Conservation (phyloP, 768 basidiomycete species). For the Tulasnella sp. region DNA sequence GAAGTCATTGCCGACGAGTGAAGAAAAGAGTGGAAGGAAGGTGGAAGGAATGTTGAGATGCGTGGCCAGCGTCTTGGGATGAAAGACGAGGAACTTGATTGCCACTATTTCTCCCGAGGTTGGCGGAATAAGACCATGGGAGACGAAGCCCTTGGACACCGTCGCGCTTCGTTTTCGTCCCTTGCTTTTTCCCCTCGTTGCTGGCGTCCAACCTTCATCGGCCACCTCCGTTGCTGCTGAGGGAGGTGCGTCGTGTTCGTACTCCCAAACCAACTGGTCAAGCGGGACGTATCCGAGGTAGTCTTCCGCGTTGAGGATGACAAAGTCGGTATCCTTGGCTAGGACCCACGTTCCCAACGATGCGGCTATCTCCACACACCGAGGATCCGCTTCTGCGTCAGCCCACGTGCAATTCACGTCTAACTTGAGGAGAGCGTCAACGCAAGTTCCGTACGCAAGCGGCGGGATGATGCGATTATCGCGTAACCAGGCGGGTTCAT, state of each 20-base stretch:
- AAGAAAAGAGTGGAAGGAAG: conserved; percentile 67
- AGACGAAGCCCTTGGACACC: not conserved
- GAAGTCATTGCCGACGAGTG: conserved; percentile 76
- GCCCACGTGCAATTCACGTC: conserved; percentile 39
- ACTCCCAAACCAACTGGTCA: conserved; percentile 64
- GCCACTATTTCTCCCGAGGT: conserved; percentile 29
- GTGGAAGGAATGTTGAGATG: conserved; percentile 61
- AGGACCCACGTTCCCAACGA: conserved; percentile 64
- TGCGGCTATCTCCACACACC: conserved; percentile 65
- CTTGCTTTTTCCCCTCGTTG: conserved; percentile 24
- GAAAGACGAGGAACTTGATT: conserved; percentile 52
- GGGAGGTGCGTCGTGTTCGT: conserved; percentile 12
- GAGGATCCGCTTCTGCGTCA: conserved; percentile 77
- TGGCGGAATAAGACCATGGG: conserved; percentile 20
- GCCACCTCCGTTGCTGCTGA: conserved; percentile 1
- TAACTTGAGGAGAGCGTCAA: conserved; percentile 43
- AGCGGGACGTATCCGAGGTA: conserved; percentile 73
- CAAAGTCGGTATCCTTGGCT: conserved; percentile 76
- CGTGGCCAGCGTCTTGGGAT: conserved; percentile 51
- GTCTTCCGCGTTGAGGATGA: conserved; percentile 61
- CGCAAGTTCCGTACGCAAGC: conserved; percentile 49
- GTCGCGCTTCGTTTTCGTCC: conserved; percentile 13
- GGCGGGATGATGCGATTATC: conserved; percentile 73
- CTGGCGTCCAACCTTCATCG: conserved; percentile 25
- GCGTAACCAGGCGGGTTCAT: conserved; percentile 56